Percentiles rank a stretch among this genome's conserved stretches.
phyloP scores from a whole-genome alignment of 129 eudicot genomes.

The Flaveria linearis region DNA sequence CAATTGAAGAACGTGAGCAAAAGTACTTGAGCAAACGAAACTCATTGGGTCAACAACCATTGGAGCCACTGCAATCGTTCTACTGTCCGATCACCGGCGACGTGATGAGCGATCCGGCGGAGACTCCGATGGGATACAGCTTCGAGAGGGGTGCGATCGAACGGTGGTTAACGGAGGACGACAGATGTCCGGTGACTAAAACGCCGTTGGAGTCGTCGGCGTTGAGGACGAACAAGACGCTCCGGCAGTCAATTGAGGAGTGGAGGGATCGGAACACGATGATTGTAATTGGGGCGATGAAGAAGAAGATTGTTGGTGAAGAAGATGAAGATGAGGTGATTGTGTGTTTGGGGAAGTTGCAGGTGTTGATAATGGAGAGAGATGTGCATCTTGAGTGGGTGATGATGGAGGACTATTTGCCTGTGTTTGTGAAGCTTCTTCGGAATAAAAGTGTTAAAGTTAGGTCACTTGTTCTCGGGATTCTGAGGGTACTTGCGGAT shows the following conservation, averaged over 20 bases:
- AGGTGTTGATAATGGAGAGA: conserved; percentile 37
- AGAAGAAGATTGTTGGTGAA: conserved; percentile 39
- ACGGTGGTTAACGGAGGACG: conserved; percentile 48
- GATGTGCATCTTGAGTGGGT: conserved; percentile 53
- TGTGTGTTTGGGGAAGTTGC: conserved; percentile 29
- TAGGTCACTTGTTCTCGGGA: conserved; percentile 34
- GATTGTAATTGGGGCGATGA: conserved; percentile 50
- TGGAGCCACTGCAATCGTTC: conserved; percentile 54
- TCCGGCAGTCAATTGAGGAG: conserved; percentile 52
- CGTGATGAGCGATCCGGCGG: conserved; percentile 58
- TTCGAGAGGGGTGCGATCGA: conserved; percentile 51
- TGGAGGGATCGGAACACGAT: conserved; percentile 56
- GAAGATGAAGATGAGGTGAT: conserved; percentile 55
- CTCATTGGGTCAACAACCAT: conserved; percentile 44
- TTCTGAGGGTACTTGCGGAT: conserved; percentile 46
- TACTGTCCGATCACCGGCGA: conserved; percentile 54
- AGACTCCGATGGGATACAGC: conserved; percentile 44
- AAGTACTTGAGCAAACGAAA: conserved; percentile 50
- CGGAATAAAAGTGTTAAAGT: conserved; percentile 30
- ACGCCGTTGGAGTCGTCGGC: conserved; percentile 39
- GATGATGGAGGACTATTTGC: conserved; percentile 55
- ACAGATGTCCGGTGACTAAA: conserved; percentile 53
- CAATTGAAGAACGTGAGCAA: conserved; percentile 39
- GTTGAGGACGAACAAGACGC: conserved; percentile 48
- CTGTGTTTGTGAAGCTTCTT: conserved; percentile 45